Conservation (phyloP, 257 asterid genomes). For the Jacaranda mimosifolia region DNA sequence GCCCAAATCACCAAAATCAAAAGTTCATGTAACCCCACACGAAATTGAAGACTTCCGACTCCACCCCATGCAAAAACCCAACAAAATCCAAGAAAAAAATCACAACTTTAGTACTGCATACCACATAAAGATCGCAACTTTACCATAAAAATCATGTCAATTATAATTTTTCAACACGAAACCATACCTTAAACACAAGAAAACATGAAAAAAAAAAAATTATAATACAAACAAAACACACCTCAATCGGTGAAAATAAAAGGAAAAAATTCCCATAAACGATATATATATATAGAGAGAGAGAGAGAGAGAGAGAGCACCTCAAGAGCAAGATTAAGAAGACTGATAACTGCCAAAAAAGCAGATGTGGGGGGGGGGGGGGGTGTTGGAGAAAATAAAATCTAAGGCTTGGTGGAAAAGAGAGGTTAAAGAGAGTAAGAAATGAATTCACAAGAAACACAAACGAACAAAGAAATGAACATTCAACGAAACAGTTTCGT, state of each 20-base stretch:
- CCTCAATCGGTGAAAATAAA: slow-evolving; percentile 43
- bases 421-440: slow-evolving; percentile 37
- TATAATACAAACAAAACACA: slow-evolving; percentile 47
- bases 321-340: slow-evolving; percentile 40
- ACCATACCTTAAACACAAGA: slow-evolving; percentile 32
- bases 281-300: slow-evolving; percentile 14
- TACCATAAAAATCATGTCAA: slow-evolving; percentile 30
- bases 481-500: slow-evolving; percentile 59
- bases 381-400: neutral
- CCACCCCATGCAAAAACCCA: slow-evolving; percentile 44
- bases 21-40: slow-evolving; percentile 33
- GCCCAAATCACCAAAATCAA: slow-evolving; percentile 38
- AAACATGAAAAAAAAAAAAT: neutral
- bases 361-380: slow-evolving; percentile 30
- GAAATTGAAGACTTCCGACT: slow-evolving; percentile 35
- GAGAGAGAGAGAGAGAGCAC: slow-evolving; percentile 43
- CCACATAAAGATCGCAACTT: slow-evolving; percentile 36
- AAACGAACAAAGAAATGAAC: slow-evolving; percentile 9
- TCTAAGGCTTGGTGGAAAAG: slow-evolving; percentile 41
- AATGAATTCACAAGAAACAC: slow-evolving; percentile 30
- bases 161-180: slow-evolving; percentile 30
- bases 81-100: slow-evolving; percentile 35
- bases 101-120: slow-evolving; percentile 38
- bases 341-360: slow-evolving; percentile 52
- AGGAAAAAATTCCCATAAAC: slow-evolving; percentile 20